phyloP scores from a whole-genome alignment of 1,284 basidiomycete genomes.

The Coniferiporia sulphurascens region DNA sequence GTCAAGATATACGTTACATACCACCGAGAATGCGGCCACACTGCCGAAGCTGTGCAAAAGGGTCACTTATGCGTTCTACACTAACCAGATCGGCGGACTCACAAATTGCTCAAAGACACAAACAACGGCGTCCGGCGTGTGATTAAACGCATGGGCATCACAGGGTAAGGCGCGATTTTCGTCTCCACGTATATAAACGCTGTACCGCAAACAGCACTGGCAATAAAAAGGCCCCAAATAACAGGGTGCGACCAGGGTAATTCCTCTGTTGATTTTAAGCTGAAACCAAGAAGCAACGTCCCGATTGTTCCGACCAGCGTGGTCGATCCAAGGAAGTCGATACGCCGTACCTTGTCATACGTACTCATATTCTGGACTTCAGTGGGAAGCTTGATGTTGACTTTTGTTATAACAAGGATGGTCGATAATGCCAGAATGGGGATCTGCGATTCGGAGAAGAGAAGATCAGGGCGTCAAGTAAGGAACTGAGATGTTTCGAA shows the following conservation, averaged over 20 bases:
- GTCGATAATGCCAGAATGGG: slow-evolving; percentile 71
- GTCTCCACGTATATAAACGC: slow-evolving; percentile 74
- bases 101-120: slow-evolving; percentile 75
- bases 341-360: slow-evolving; percentile 64
- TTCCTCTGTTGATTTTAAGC: slow-evolving; percentile 77
- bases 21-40: slow-evolving; percentile 75
- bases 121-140: slow-evolving; percentile 72
- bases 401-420: slow-evolving; percentile 64
- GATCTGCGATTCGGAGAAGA: slow-evolving; percentile 40
- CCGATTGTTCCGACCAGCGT: slow-evolving; percentile 76
- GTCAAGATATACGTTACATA: slow-evolving; percentile 34
- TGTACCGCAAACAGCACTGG: slow-evolving; percentile 48
- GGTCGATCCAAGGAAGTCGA: slow-evolving; percentile 79
- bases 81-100: slow-evolving; percentile 23
- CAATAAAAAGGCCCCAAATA: slow-evolving; percentile 59
- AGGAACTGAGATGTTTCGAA: slow-evolving; percentile 9
- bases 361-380: slow-evolving; percentile 55
- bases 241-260: slow-evolving; percentile 70
- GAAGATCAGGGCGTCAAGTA: slow-evolving; percentile 16
- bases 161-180: slow-evolving; percentile 69
- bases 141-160: slow-evolving; percentile 80
- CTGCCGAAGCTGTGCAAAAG: slow-evolving; percentile 44
- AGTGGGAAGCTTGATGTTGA: slow-evolving; percentile 61
- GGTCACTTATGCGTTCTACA: background rate
- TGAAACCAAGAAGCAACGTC: slow-evolving; percentile 70